Evolutionary conservation across 2,329 filamentous ascomycete genomes (phyloP).

Genomic region (Emergomyces orientalis): DNA sequence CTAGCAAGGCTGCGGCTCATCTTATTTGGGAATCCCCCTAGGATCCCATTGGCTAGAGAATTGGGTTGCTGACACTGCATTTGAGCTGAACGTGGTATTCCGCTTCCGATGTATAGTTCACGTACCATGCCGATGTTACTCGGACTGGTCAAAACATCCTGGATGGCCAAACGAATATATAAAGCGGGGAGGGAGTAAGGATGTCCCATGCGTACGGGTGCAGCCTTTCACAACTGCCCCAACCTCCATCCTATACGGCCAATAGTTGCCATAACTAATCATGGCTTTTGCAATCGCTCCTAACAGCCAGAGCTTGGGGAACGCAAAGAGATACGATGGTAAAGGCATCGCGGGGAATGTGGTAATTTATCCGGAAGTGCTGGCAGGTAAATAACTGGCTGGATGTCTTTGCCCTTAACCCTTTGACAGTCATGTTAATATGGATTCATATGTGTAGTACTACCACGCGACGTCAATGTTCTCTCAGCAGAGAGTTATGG

Average conservation of each 20-base stretch:
- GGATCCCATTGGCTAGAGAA: no score
- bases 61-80: no score
- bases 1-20: no score
- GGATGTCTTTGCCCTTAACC: no score
- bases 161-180: no score
- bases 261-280: background rate
- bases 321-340: background rate
- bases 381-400: background rate
- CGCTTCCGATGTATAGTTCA: no score
- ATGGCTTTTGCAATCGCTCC: background rate
- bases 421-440: background rate
- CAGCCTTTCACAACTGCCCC: background rate
- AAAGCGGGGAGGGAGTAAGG: no score
- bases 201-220: no score
- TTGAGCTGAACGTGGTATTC: no score
- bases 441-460: background rate
- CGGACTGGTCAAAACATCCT: no score
- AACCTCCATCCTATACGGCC: background rate
- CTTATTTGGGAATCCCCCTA: no score
- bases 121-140: no score
- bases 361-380: background rate
- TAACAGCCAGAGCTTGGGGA: background rate
- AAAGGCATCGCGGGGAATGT: background rate
- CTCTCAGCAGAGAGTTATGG: conserved; percentile 21
- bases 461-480: conserved; percentile 19